Conservation (phyloP, 495 filamentous ascomycete genomes). For the Aspergillus sparsus region DNA sequence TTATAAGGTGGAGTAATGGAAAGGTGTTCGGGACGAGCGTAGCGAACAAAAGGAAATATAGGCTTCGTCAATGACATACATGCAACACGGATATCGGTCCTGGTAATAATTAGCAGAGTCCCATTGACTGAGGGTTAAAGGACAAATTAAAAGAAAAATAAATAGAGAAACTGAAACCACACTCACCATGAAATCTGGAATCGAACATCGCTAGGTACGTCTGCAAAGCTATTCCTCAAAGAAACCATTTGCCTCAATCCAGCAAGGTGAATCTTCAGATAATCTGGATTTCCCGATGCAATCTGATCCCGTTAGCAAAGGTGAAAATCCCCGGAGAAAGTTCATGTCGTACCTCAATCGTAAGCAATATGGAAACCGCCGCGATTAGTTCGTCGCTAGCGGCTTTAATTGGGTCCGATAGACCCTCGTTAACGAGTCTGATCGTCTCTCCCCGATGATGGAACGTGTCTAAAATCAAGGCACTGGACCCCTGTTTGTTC, state of each 20-base stretch:
- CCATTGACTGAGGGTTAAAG: constrained; percentile 14
- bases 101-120: constrained; percentile 10
- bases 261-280: constrained; percentile 50
- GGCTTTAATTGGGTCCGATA: constrained; percentile 46
- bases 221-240: constrained; percentile 45
- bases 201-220: constrained; percentile 44
- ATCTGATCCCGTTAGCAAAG: constrained; percentile 35
- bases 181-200: constrained; percentile 51
- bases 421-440: constrained; percentile 44
- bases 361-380: constrained; percentile 47
- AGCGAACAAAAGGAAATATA: constrained; percentile 49
- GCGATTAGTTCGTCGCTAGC: constrained; percentile 49
- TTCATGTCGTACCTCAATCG: constrained; percentile 43
- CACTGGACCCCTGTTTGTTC: constrained; percentile 33
- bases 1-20: constrained; percentile 38
- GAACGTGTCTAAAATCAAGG: constrained; percentile 45
- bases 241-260: constrained; percentile 49
- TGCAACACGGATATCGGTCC: constrained; percentile 51
- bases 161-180: not conserved
- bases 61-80: constrained; percentile 48
- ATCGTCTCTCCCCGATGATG: constrained; percentile 52
- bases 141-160: not conserved
- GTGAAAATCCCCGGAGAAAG: not conserved
- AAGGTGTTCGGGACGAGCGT: constrained; percentile 38
- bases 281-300: constrained; percentile 47